These are phyloP conservation scores for Sporothrix phasma DNA, from an alignment of 2,329 filamentous ascomycete genomes.

Conservation along the genomic window DNA sequence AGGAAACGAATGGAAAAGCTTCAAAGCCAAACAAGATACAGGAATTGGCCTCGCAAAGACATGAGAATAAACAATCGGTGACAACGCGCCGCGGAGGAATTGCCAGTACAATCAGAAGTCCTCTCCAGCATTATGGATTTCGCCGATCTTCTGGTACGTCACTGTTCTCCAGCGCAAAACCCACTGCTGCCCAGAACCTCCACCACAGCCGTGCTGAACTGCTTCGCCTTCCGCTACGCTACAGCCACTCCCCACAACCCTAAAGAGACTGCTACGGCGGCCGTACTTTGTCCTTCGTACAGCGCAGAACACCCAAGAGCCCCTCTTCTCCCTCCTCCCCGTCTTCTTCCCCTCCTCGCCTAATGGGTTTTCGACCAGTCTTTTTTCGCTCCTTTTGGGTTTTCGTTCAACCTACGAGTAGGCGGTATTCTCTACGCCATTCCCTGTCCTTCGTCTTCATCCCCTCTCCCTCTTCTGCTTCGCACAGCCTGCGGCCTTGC, in stretches of 20 bases:
- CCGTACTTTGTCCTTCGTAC: no score
- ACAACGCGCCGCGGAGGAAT: neutral
- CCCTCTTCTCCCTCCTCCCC: neutral
- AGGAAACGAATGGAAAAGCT: neutral
- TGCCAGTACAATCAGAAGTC: neutral
- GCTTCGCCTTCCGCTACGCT: constrained; percentile 7
- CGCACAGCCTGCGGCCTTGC: neutral
- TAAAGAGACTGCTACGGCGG: neutral
- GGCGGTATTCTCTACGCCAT: neutral
- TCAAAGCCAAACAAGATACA: neutral
- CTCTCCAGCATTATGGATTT: no score
- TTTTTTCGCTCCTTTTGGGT: neutral
- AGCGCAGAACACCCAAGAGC: neutral
- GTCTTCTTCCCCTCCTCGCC: neutral
- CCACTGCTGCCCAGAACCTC: constrained; percentile 3
- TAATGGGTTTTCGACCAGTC: neutral
- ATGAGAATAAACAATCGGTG: neutral
- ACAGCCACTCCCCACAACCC: constrained; percentile 5
- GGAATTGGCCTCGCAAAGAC: no score
- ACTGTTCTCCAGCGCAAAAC: constrained; percentile 6
- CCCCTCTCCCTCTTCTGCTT: neutral
- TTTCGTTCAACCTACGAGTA: neutral
- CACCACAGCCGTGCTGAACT: neutral
- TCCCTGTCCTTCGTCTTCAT: neutral
- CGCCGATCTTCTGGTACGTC: constrained; percentile 9